A percentile compares a stretch with the other conserved stretches of the same genome.
Evolutionary conservation across 1,284 basidiomycete genomes (phyloP).

Genomic region (Ustilago shanxiensis): DNA sequence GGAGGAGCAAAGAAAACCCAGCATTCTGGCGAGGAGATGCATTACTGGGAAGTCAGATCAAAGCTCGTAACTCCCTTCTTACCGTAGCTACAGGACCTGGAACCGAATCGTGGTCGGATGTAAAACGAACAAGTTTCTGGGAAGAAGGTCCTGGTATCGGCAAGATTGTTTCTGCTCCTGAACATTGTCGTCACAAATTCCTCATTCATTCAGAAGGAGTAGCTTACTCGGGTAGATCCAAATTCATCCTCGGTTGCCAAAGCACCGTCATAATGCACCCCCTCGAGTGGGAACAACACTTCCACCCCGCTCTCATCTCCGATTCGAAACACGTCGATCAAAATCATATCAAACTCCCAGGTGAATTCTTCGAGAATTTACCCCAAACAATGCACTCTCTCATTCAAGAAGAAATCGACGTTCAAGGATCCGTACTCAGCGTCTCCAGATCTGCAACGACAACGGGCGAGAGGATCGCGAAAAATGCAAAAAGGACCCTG

Average conservation of each 20-base stretch:
- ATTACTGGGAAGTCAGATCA: constrained; percentile 23
- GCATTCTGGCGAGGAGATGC: constrained; percentile 49
- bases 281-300: constrained; percentile 58
- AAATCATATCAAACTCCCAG: constrained; percentile 26
- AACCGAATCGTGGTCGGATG: constrained; percentile 42
- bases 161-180: constrained; percentile 31
- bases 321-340: constrained; percentile 17
- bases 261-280: constrained; percentile 47
- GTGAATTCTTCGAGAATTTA: constrained; percentile 24
- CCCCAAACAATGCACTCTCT: constrained; percentile 20
- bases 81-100: constrained; percentile 26
- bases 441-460: background rate
- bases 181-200: constrained; percentile 55
- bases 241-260: constrained; percentile 51
- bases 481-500: constrained; percentile 38
- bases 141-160: constrained; percentile 28
- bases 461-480: constrained; percentile 20
- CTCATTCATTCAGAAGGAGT: constrained; percentile 59
- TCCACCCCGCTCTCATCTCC: constrained; percentile 52
- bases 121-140: constrained; percentile 56
- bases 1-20: constrained; percentile 37
- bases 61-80: constrained; percentile 27
- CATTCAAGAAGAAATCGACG: constrained; percentile 18
- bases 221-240: constrained; percentile 54
- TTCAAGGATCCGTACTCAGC: background rate